Evolutionary conservation across 2,329 filamentous ascomycete species (phyloP), one percentile per base, ranked within the genome.

Genomic region (Trichoderma sp.): DNA sequence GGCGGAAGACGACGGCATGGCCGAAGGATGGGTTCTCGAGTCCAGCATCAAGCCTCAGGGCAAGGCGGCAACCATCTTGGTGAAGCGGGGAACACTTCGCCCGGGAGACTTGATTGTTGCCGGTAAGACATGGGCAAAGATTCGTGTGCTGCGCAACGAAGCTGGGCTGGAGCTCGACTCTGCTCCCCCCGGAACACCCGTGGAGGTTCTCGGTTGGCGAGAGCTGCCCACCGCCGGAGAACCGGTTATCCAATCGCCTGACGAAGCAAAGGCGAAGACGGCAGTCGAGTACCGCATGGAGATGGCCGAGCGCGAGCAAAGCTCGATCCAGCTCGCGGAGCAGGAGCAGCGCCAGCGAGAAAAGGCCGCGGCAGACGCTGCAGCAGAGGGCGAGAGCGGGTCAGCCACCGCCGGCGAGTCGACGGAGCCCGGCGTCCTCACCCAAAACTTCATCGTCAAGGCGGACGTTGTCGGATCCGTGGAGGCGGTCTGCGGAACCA

Each of bases 131-230:
- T 97, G 92, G 90, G 89, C 93, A 52, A 90, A 89, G 69, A 88
- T 99, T n/a, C 88, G 93, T 34, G 86, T 86, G 41, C 81, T 99
- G 24, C 88, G 88, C 28, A 96, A 97, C 73, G 94, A 98, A 79
- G 90, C 90, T 5, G 94, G 95, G 21, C 78, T 83, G 2, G 82
- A 88, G 14, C 80, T 98, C 17, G 71, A 81, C 1, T 88, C 92
- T 76, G 93, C 92, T 15, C 87, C 88, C 0, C 96, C 95, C 0
- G 95, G 95, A 43, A 95, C 89, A 30, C 93, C 96, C 0, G 91
- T 97, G 3, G 92, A 98, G 76, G 87, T 99, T 21, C 88, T 97
- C 68, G 95, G 95, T n/a, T 99, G 95, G 95, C 88, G 89, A 71
- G 89, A 92, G 69, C 77, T 85, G 7, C 94, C 95, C 0, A 83